A percentile compares a stretch with the other conserved stretches of the same genome.
phyloP scores from a whole-genome alignment of 2,329 filamentous ascomycete species.

The Curvularia sp. region DNA sequence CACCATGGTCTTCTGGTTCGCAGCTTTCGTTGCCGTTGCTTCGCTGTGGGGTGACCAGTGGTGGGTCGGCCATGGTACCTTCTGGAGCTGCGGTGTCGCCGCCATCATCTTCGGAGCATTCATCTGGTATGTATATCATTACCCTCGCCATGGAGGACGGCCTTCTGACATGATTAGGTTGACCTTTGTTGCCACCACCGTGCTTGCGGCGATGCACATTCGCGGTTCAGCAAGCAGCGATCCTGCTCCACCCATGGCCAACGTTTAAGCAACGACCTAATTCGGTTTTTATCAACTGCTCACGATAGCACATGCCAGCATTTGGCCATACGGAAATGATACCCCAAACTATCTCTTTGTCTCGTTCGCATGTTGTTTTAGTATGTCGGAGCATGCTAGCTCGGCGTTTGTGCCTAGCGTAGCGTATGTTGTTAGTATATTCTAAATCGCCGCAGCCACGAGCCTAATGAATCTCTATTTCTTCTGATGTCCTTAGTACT shows the following conservation, averaged over 20 bases:
- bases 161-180: slow-evolving; percentile 50
- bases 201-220: slow-evolving; percentile 58
- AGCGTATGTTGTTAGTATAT: background rate
- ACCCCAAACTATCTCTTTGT: slow-evolving; percentile 12
- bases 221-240: slow-evolving; percentile 49
- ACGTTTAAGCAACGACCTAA: slow-evolving; percentile 36
- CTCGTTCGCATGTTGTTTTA: background rate
- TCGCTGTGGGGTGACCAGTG: slow-evolving; percentile 65
- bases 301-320: background rate
- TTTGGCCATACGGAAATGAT: slow-evolving; percentile 3
- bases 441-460: background rate
- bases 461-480: slow-evolving; percentile 5
- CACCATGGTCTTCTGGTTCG: slow-evolving; percentile 91
- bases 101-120: slow-evolving; percentile 73
- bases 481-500: background rate
- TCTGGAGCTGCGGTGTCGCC: slow-evolving; percentile 67
- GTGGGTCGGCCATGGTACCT: slow-evolving; percentile 53
- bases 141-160: background rate
- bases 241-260: slow-evolving; percentile 49
- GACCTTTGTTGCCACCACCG: slow-evolving; percentile 60
- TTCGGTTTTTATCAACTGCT: background rate
- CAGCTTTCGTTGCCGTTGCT: slow-evolving; percentile 79
- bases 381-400: slow-evolving; percentile 6
- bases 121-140: slow-evolving; percentile 58
- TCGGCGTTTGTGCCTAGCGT: slow-evolving; percentile 10